Conservation (phyloP, 805 yeast species). For the Yarrowia phangngaensis region DNA sequence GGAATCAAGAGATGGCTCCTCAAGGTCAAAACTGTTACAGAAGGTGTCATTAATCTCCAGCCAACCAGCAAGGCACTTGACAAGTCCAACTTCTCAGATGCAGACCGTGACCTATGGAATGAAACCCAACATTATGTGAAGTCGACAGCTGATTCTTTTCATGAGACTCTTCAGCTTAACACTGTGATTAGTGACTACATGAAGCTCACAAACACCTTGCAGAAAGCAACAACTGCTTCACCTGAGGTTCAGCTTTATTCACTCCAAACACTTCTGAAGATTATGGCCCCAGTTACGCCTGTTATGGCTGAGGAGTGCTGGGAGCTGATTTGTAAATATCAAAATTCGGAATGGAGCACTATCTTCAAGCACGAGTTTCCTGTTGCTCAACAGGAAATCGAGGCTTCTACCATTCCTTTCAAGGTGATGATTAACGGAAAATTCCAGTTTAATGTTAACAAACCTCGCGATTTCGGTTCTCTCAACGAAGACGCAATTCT, state of each 20-base stretch:
- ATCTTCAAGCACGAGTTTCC: conserved; percentile 71
- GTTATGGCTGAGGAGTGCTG: conserved; percentile 78
- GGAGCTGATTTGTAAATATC: conserved; percentile 45
- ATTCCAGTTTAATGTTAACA: conserved; percentile 45
- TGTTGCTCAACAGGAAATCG: conserved; percentile 39
- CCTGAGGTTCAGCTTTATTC: conserved; percentile 47
- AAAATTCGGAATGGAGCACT: conserved; percentile 44
- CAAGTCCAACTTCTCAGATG: conserved; percentile 37
- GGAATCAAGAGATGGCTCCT: conserved; percentile 87
- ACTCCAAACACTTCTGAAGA: conserved; percentile 52
- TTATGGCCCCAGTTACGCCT: conserved; percentile 79
- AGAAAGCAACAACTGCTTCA: conserved; percentile 41
- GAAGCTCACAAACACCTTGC: conserved; percentile 65
- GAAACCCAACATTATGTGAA: conserved; percentile 48
- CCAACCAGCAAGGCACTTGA: conserved; percentile 24
- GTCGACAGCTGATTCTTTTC: conserved; percentile 58
- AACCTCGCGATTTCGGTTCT: conserved; percentile 22
- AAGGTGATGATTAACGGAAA: conserved; percentile 74
- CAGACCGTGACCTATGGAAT: conserved; percentile 58
- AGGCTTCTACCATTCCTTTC: conserved; percentile 44
- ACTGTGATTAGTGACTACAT: conserved; percentile 85
- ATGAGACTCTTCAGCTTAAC: conserved; percentile 60
- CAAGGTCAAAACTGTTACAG: conserved; percentile 45
- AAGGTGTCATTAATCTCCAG: background rate
- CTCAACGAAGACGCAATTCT: conserved; percentile 10